These are phyloP conservation scores for Lachnellula suecica DNA, from an alignment of 2,329 filamentous ascomycete species.

Conservation along the genomic window DNA sequence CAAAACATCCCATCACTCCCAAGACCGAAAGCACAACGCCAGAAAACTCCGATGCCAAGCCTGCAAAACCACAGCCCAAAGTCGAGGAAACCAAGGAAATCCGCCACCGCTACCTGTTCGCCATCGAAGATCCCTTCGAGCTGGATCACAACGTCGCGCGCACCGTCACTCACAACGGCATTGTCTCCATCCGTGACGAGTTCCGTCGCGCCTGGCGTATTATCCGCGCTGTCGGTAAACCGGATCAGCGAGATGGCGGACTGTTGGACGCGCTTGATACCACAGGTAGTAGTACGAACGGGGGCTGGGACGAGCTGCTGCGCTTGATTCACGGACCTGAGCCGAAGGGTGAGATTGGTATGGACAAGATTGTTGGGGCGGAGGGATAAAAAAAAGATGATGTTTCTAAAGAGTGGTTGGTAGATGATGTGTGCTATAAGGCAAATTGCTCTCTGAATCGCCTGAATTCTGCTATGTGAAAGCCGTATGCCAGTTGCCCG, in stretches of 20 bases:
- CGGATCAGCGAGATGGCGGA: constrained; percentile 20
- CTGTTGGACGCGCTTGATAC: constrained; percentile 22
- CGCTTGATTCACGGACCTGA: constrained; percentile 25
- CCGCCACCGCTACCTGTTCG: constrained; percentile 78
- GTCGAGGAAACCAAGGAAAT: constrained; percentile 58
- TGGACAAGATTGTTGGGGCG: background rate
- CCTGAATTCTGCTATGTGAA: no score
- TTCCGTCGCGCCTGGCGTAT: constrained; percentile 79
- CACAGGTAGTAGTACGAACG: constrained; percentile 9
- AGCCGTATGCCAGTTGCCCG: no score
- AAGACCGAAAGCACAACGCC: background rate
- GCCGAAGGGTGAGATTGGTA: background rate
- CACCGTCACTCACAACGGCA: constrained; percentile 80
- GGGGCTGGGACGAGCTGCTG: constrained; percentile 21
- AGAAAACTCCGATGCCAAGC: constrained; percentile 1
- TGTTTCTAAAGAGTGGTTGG: no score
- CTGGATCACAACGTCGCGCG: constrained; percentile 83
- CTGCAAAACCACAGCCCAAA: constrained; percentile 20
- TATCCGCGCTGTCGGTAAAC: constrained; percentile 52
- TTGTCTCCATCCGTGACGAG: constrained; percentile 80
- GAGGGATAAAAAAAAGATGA: no score
- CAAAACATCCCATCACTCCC: constrained; percentile 2
- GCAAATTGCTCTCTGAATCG: no score
- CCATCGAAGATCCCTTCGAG: constrained; percentile 92
- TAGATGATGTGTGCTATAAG: no score